Evolutionary conservation across 169 alveolate genomes (phyloP).

Genomic region (Perkinsus chesapeaki): DNA sequence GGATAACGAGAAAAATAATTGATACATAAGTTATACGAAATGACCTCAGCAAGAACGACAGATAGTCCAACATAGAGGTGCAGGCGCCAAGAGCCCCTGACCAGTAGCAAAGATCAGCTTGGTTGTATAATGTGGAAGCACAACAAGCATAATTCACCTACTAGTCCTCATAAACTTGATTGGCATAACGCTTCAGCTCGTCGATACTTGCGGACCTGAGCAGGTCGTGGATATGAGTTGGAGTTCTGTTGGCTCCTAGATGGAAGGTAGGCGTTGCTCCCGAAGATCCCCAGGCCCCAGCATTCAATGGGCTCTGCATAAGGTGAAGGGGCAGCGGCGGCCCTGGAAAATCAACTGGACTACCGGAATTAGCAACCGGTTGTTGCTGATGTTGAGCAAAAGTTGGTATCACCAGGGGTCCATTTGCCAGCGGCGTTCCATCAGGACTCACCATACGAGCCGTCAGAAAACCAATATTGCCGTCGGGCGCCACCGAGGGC

Average conservation of each 20-base stretch:
- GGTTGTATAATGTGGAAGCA: too few species aligned
- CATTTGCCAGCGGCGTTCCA: neutral
- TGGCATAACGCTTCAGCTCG: neutral
- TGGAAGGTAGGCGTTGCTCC: neutral
- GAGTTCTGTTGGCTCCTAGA: neutral
- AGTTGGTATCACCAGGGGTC: neutral
- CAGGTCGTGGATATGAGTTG: neutral
- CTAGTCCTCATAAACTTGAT: neutral
- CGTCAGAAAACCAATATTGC: neutral
- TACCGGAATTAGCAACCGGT: neutral
- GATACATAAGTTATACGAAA: too few species aligned
- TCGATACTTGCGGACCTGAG: neutral
- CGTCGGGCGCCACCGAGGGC: neutral
- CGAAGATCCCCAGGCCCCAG: neutral
- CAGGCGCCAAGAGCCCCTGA: too few species aligned
- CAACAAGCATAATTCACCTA: too few species aligned
- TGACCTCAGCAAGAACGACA: too few species aligned
- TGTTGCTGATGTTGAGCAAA: neutral
- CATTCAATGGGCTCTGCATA: neutral
- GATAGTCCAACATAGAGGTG: too few species aligned
- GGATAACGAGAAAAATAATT: too few species aligned
- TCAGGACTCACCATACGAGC: neutral
- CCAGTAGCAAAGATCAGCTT: too few species aligned
- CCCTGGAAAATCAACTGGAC: neutral
- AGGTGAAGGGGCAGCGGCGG: neutral